These are phyloP conservation scores for Mycena olivaceomarginata DNA, from an alignment of 768 basidiomycete genomes.

Conservation along the genomic window DNA sequence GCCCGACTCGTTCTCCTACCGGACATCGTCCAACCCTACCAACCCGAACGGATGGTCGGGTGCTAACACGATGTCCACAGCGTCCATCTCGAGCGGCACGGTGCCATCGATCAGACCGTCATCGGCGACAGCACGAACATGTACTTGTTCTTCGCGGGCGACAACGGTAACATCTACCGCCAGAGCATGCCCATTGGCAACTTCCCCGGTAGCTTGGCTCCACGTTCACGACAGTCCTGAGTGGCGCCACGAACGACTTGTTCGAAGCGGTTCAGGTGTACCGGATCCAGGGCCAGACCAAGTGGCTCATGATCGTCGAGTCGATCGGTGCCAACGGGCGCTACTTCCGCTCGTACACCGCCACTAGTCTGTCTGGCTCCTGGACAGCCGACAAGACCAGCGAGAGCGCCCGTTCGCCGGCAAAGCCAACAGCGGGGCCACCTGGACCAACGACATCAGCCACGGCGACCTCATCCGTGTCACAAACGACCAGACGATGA, in stretches of 20 bases:
- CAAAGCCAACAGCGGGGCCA: slow-evolving; percentile 40
- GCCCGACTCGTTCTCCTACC: slow-evolving; percentile 32
- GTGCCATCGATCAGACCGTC: slow-evolving; percentile 37
- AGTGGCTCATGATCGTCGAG: slow-evolving; percentile 41
- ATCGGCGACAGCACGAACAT: slow-evolving; percentile 41
- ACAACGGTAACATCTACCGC: slow-evolving; percentile 41
- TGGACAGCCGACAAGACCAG: slow-evolving; percentile 30
- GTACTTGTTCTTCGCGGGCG: slow-evolving; percentile 43
- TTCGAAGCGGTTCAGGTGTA: slow-evolving; percentile 44
- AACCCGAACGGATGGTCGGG: slow-evolving; percentile 39
- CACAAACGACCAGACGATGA: slow-evolving; percentile 41
- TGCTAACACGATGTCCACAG: slow-evolving; percentile 12
- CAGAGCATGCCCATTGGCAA: slow-evolving; percentile 35
- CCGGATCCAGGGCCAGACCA: slow-evolving; percentile 27
- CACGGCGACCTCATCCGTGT: slow-evolving; percentile 40
- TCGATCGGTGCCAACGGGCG: slow-evolving; percentile 40
- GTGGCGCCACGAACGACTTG: slow-evolving; percentile 31
- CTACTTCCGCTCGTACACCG: slow-evolving; percentile 45
- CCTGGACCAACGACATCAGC: slow-evolving; percentile 45
- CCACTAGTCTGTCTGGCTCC: slow-evolving; percentile 36
- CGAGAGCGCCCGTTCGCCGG: slow-evolving; percentile 42
- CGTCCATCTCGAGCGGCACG: slow-evolving; percentile 21
- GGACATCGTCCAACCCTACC: slow-evolving; percentile 33
- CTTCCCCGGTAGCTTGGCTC: slow-evolving; percentile 36
- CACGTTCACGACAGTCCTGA: slow-evolving; percentile 13